Evolutionary conservation across 495 filamentous ascomycete species (phyloP).

Genomic region (Hypoxylon intermedium): DNA sequence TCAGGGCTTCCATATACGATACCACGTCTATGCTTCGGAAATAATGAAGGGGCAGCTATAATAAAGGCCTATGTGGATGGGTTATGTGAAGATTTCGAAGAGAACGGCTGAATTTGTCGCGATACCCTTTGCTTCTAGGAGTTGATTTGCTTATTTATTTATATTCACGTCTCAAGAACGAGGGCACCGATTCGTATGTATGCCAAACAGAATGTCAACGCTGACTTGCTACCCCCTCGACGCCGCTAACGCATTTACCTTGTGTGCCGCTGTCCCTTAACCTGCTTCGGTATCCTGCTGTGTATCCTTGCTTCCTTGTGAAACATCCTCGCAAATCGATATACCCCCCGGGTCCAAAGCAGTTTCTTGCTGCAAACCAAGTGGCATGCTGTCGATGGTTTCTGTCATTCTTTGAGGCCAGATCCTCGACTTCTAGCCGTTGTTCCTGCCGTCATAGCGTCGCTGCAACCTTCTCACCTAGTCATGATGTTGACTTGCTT

Average conservation of each 20-base stretch:
- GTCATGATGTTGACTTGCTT: constrained; percentile 26
- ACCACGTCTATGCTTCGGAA: constrained; percentile 46
- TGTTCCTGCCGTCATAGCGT: no score
- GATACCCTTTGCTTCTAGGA: constrained; percentile 23
- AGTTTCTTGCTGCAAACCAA: not conserved
- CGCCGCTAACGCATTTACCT: constrained; percentile 29
- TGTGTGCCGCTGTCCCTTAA: constrained; percentile 4
- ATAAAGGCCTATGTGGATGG: constrained; percentile 1
- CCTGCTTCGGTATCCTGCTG: not conserved
- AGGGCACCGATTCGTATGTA: constrained; percentile 7
- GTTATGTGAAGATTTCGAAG: not conserved
- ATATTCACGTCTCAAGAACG: constrained; percentile 13
- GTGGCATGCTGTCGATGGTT: no score
- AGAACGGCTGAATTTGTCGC: constrained; percentile 23
- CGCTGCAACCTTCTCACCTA: constrained; percentile 39
- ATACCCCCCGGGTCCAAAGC: not conserved
- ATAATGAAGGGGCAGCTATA: not conserved
- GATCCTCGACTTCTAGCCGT: not conserved
- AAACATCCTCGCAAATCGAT: not conserved
- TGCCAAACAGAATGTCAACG: constrained; percentile 21
- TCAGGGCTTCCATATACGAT: constrained; percentile 67
- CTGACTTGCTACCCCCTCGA: constrained; percentile 31
- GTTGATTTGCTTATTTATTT: constrained; percentile 2
- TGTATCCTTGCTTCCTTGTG: not conserved
- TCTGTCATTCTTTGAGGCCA: not conserved